Base-by-base conservation (phyloP, 345 rosid genomes). In the Syzygium oleosum region DNA sequence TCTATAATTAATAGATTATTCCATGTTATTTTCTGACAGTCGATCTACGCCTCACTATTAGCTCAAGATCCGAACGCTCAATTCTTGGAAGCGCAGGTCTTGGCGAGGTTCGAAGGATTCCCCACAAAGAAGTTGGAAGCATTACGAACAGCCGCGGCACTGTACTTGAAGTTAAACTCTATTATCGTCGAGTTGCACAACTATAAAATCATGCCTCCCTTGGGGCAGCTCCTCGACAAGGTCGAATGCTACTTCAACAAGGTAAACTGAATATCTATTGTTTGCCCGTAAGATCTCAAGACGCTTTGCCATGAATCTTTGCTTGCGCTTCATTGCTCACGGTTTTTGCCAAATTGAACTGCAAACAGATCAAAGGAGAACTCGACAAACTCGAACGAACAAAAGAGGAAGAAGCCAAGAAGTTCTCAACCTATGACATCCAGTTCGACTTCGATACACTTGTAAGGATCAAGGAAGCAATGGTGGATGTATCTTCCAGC, bases 111-210 rank as follows among this genome's bases (percentile, higher is more conserved):
- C 63, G 99, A 98, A 93, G 99, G 95, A 31, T 95, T 98, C 85
- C 99, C 99, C 1, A 91, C 87, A n/a, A 96, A 94, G 93, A 98
- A 97, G 90, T 90, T 98, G 85, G 99, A 98, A 93, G 91, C 98
- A 46, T 52, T 97, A 59, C 92, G 99, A 90, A 94, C 93, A 85
- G 95, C 98, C 7, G 90, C 94, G 68, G 96, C 95, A 34, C 91
- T 98, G 52, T 91, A 90, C 91, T 78, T 85, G 14, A 98, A 95
- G 88, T 90, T 98, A 14, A 90, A 94, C 19, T 91, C 90, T 21
- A 91, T 95, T 27, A 29, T 92, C 51, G 89, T 90, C 15, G 97
- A 95, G 91, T 90, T 98, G 87, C 93, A 94, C 55, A 94, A 90
- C 86, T 93, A 93, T 95, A 94, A 97, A 90, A 89, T 93, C 21